These are phyloP conservation scores for Cyclotella baltica DNA, from an alignment of 108 stramenopile genomes.

Conservation along the genomic window DNA sequence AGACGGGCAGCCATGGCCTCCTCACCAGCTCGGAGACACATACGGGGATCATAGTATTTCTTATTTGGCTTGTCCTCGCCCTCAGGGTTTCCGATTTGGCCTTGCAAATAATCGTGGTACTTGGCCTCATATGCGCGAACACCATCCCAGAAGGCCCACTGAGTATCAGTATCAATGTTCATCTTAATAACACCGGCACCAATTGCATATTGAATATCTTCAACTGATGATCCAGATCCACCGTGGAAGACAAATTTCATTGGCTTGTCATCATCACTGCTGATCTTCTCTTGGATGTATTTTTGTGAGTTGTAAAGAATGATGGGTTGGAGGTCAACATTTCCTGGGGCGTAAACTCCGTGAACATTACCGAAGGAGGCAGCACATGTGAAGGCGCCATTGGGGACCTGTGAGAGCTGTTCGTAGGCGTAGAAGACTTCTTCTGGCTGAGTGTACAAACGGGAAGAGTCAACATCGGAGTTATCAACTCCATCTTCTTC, in stretches of 20 bases:
- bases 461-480: constrained; percentile 88
- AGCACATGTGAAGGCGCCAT: constrained; percentile 88
- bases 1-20: constrained; percentile 93
- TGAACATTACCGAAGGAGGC: constrained; percentile 97
- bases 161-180: constrained; percentile 99
- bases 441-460: constrained; percentile 97
- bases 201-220: constrained; percentile 92
- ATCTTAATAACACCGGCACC: constrained; percentile 97
- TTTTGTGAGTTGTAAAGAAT: constrained; percentile 92
- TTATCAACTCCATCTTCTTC: constrained; percentile 98
- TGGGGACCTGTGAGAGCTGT: constrained; percentile 83
- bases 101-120: constrained; percentile 95
- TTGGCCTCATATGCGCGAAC: constrained; percentile 88
- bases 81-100: constrained; percentile 97
- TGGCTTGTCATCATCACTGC: constrained; percentile 87
- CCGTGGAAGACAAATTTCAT: constrained; percentile 98
- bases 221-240: constrained; percentile 92
- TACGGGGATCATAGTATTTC: constrained; percentile 98
- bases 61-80: constrained; percentile 98
- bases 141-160: constrained; percentile 97
- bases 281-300: constrained; percentile 94
- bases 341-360: constrained; percentile 97
- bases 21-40: constrained; percentile 89
- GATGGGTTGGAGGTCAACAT: constrained; percentile 93
- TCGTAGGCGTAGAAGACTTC: constrained; percentile 92